A percentile compares a stretch with the other conserved stretches of the same genome.
Conservation (phyloP, 164 flowering plant species). For the Akebia trifoliata region DNA sequence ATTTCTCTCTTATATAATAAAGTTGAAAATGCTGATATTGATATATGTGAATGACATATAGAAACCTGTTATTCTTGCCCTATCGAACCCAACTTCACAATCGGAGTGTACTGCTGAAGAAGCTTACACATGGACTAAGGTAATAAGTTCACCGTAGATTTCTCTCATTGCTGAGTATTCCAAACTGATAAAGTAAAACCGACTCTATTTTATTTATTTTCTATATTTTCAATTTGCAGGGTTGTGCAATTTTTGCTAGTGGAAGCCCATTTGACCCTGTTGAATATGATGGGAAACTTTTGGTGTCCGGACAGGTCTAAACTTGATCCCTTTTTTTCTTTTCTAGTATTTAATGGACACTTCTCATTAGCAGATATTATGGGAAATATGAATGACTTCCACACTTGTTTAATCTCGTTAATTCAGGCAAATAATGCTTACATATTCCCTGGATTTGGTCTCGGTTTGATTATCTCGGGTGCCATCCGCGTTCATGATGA, state of each 20-base stretch:
- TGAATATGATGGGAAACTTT: conserved; percentile 60
- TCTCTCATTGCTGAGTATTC: background rate
- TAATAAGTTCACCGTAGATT: conserved; percentile 16
- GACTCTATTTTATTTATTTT: background rate
- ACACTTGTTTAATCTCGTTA: background rate
- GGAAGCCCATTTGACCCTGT: conserved; percentile 97
- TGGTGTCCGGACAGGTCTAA: conserved; percentile 76
- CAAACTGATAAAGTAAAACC: background rate
- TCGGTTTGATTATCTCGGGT: conserved; percentile 87
- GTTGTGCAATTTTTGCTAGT: conserved; percentile 86
- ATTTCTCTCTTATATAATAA: background rate
- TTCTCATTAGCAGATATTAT: background rate
- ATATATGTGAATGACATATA: conserved; percentile 22
- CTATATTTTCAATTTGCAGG: conserved; percentile 38
- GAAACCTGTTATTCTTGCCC: conserved; percentile 90
- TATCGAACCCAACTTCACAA: conserved; percentile 92
- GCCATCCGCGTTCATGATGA: conserved; percentile 92
- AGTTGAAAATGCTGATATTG: background rate
- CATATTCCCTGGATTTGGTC: conserved; percentile 93
- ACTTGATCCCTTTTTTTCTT: background rate
- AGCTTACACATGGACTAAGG: conserved; percentile 90
- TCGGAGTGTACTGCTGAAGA: conserved; percentile 96
- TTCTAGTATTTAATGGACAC: background rate
- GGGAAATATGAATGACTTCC: background rate
- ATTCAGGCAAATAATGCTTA: conserved; percentile 90